Base-by-base conservation (phyloP, 1,139 yeast species). In the Lodderomyces parapsilosis region DNA sequence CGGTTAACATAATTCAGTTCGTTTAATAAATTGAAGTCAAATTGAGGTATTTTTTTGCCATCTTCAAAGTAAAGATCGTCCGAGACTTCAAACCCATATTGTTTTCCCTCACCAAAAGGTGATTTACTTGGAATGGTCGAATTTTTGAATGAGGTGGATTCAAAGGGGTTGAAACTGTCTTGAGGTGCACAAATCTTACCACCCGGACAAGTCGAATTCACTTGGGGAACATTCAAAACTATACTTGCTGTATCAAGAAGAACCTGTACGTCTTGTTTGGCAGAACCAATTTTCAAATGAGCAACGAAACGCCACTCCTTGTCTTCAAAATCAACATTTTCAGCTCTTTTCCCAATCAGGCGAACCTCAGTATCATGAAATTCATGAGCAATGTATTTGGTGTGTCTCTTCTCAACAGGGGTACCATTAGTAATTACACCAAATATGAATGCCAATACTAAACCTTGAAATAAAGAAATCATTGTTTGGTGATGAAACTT, bases 71-170 rank as follows among this genome's bases (percentile, higher is more conserved):
- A 28, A 13, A 55, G 27, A 52, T 40, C 40, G 50, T 87, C 78
- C 48, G 66, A 60, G 40, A 81, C 71, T 87, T 87, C 83, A 45
- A 70, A 61, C 45, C 79, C 72, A n/a, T n/a, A n/a, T n/a, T n/a
- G n/a, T 59, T 77, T 74, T 39, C 46, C 43, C 39, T 48, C 53
- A 14, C 40, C 49, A 23, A 48, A 51, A 27, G 32, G 11, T 3
- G 33, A 15, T 10, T 17, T 11, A 4, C 15, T n/a, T 13, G 8
- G 5, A 6, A 13, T 15, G 19, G 33, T 30, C 20, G n/a, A 30
- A 11, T 30, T 30, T 9, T 30, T 30, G 33, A 15, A 30, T 20
- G 23, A 6, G 8, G 23, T 13, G 17, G 31, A 27, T 27, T 13
- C 13, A 13, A 13, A 5, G 4, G 31, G 17, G 17, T 27, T 8